Base-by-base conservation (phyloP, 2,329 filamentous ascomycete genomes). In the Cladophialophora carrionii region DNA sequence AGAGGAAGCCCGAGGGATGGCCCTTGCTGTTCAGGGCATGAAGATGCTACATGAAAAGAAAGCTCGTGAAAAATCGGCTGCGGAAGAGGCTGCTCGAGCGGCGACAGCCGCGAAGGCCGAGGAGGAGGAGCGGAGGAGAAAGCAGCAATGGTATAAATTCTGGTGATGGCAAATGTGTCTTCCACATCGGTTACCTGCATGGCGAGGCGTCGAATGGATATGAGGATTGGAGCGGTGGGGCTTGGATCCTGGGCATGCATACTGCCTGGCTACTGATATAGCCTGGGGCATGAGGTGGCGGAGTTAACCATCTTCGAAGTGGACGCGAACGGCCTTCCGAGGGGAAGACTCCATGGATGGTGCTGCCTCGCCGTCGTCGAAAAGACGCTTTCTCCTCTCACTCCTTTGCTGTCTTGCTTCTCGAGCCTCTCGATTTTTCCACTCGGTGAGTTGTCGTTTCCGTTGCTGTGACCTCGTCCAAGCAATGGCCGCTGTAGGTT, bases 1-100 rank as follows among this genome's bases (percentile, higher is more conserved):
- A 55, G 83, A 89, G 66, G 94, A 98, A 78, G 86, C 88, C 72
- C 86, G 88, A 67, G 90, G 91, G 68, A 94, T 99, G 88, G 90
- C 90, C 76, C 83, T 92, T 70, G 90, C 90, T 3, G 89, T 96
- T 62, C 91, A 96, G 74, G 86, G 95, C 64, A 89, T 94, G 76
- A 87, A 90, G 73, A 82, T 85, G 72, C 88, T 92, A 76, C 88
- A 90, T 73, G 81, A 83, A 4, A 87, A 90, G 76, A 85, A 88
- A 74, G 83, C 87, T 71, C 77, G 76, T 65, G 71, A 75, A 52
- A 81, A 80, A 69, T 80, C 80, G 60, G 73, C 68, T 22, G 74
- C 75, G 56, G 76, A 76, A 63, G 73, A 74, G 58, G 69, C 73
- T n/a, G 73, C 73, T 14, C 74, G 75, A 52, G 77, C 78, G 62